Evolutionary conservation across 306 rosid genomes (phyloP).

Genomic region (Quercus suber): DNA sequence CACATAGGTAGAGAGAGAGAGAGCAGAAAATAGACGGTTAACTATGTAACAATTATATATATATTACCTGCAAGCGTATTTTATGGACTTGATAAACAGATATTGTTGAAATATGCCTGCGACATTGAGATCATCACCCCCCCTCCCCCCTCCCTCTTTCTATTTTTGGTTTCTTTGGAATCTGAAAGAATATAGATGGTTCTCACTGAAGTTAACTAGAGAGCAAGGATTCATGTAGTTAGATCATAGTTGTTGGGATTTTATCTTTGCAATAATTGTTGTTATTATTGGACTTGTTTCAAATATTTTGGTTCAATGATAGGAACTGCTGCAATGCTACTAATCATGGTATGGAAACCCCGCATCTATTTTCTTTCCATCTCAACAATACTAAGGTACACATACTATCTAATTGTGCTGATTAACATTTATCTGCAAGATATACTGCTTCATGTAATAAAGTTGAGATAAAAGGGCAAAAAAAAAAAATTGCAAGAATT

Average conservation of each 20-base stretch:
- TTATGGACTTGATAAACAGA: slow-evolving; percentile 95
- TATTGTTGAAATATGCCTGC: slow-evolving; percentile 95
- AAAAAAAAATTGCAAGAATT: neutral
- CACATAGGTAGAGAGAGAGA: too few relatives aligned
- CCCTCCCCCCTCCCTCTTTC: too few relatives aligned
- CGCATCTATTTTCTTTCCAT: slow-evolving; percentile 68
- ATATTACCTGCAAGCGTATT: slow-evolving; percentile 82
- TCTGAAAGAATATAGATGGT: neutral
- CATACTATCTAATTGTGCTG: slow-evolving; percentile 1
- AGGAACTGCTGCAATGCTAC: slow-evolving; percentile 98
- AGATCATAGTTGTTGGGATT: neutral
- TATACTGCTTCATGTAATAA: slow-evolving; percentile 6
- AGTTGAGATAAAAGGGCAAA: slow-evolving; percentile 6
- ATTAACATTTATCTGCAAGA: neutral
- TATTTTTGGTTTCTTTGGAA: neutral
- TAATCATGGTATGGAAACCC: slow-evolving; percentile 90
- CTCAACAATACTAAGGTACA: slow-evolving; percentile 71
- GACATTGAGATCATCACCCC: slow-evolving; percentile 17
- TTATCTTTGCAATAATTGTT: neutral
- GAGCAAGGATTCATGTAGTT: neutral
- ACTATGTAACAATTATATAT: neutral
- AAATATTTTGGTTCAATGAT: slow-evolving; percentile 27
- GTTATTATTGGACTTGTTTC: slow-evolving; percentile 13
- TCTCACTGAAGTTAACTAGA: neutral
- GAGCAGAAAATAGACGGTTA: slow-evolving; percentile 4